Evolutionary conservation across 441 rosid species (phyloP), one percentile per base, ranked within the genome.

Genomic region (Arabidopsis hybrid): DNA sequence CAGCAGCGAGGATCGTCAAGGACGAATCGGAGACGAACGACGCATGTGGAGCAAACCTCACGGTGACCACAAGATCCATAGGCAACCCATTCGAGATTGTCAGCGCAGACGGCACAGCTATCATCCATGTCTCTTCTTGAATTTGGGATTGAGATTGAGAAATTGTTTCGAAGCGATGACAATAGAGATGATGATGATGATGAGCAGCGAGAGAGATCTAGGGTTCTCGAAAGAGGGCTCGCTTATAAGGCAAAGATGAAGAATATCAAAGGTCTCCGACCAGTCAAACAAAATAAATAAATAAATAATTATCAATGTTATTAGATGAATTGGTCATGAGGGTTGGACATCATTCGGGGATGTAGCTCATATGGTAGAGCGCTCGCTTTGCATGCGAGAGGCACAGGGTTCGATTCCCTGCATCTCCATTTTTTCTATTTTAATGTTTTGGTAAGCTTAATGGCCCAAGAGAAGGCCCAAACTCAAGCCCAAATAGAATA

Each of bases 321-420:
- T 26, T 0, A 26, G 0, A 21, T 21, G 3, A 21, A 21, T 21
- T 2, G 26, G 26, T 21, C 1, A 2, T 21, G 26, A 21, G 3
- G 3, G 0, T 21, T 2, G 3, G 26, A 21, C 26, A 31, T 3
- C 8, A 17, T 0, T 5, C 0, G 89, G 92, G 89, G 89, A 82
- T 88, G 96, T 91, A 89, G 94, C 97, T 93, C 95, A 89, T 78
- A 83, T 88, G 96, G 95, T 84, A 87, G 91, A 89, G 92, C 89
- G 91, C 86, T 89, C 86, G 92, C 92, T 89, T 86, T 86, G 94
- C 94, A 86, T 91, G 94, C 92, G 91, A 91, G 91, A 86, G 94
- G 97, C 85, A 84, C 89, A 84, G 91, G 89, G 93, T 91, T 90
- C 96, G 97, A 93, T 89, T 86, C 95, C 91, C 86, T 82, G 88